Percentiles rank a stretch among this genome's conserved stretches.
Conservation (phyloP, 441 rosid species). For the Breynia disticha region DNA sequence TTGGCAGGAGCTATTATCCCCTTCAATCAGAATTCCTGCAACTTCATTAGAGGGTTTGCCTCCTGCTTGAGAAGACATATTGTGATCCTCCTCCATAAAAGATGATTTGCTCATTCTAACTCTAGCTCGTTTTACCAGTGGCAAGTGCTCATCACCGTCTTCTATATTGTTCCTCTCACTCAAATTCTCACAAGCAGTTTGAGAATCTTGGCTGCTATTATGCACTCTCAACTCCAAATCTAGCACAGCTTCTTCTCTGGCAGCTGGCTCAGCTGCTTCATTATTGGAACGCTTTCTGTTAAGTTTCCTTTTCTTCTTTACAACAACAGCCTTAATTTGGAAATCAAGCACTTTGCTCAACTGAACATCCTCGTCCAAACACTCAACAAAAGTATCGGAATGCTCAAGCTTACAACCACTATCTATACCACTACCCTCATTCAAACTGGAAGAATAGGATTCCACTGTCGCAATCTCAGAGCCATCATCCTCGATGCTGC, state of each 20-base stretch:
- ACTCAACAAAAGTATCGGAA: slow-evolving; percentile 35
- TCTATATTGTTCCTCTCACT: slow-evolving; percentile 41
- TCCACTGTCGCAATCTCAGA: slow-evolving; percentile 65
- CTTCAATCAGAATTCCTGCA: slow-evolving; percentile 17
- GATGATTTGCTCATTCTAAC: slow-evolving; percentile 75
- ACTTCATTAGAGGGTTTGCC: slow-evolving; percentile 32
- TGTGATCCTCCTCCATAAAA: slow-evolving; percentile 26
- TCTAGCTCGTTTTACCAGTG: slow-evolving; percentile 90
- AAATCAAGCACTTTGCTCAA: slow-evolving; percentile 64
- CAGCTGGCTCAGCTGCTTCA: slow-evolving; percentile 36
- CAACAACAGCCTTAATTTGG: slow-evolving; percentile 49
- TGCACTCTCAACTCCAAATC: slow-evolving; percentile 22
- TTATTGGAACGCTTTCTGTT: slow-evolving; percentile 46
- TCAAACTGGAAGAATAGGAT: slow-evolving; percentile 46
- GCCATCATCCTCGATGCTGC: slow-evolving; percentile 48
- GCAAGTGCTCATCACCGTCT: slow-evolving; percentile 93
- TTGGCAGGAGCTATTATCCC: slow-evolving; percentile 26
- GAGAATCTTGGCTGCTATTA: slow-evolving; percentile 28
- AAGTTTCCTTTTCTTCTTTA: slow-evolving; percentile 74
- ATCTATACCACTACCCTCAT: slow-evolving; percentile 55
- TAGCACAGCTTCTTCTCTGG: slow-evolving; percentile 27
- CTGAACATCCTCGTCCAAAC: slow-evolving; percentile 45
- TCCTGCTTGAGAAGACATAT: slow-evolving; percentile 28
- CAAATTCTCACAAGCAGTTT: slow-evolving; percentile 26
- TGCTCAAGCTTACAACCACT: slow-evolving; percentile 46